A percentile compares a stretch with the other conserved stretches of the same genome.
Conservation (phyloP, 441 rosid genomes). For the Theobroma grandiflorum region DNA sequence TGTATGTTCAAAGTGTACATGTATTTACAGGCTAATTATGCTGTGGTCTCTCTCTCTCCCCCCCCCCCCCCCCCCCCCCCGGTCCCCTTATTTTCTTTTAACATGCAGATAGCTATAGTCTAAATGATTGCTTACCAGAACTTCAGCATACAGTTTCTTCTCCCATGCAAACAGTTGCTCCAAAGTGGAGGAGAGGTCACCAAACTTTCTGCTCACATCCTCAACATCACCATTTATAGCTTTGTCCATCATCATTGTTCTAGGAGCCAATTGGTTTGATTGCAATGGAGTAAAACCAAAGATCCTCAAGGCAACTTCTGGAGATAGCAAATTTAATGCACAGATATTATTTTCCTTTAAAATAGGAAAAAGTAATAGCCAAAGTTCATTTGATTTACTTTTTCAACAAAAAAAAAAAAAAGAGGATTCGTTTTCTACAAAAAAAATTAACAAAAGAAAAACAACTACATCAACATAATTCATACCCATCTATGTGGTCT, state of each 20-base stretch:
- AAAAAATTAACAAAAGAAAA: too few species aligned
- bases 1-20: too few species aligned
- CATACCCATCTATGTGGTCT: too few species aligned
- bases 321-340: constrained; percentile 1
- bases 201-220: constrained; percentile 23
- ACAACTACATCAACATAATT: too few species aligned
- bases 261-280: background rate
- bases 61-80: too few species aligned
- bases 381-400: background rate
- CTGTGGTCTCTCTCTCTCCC: too few species aligned
- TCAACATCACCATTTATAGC: constrained; percentile 1
- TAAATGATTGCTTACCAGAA: constrained; percentile 27
- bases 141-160: constrained; percentile 48
- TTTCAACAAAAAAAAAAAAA: too few species aligned
- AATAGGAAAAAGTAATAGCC: background rate
- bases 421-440: too few species aligned
- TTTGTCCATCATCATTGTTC: constrained; percentile 18
- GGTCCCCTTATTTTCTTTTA: too few species aligned
- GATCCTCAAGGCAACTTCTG: constrained; percentile 36
- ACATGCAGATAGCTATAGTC: background rate
- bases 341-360: background rate
- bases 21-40: too few species aligned
- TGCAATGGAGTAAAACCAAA: constrained; percentile 13
- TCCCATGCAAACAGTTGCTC: constrained; percentile 51
- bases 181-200: constrained; percentile 46